A percentile compares a stretch with the other conserved stretches of the same genome.
Conservation (phyloP, 805 yeast species). For the Candida nanaspora region DNA sequence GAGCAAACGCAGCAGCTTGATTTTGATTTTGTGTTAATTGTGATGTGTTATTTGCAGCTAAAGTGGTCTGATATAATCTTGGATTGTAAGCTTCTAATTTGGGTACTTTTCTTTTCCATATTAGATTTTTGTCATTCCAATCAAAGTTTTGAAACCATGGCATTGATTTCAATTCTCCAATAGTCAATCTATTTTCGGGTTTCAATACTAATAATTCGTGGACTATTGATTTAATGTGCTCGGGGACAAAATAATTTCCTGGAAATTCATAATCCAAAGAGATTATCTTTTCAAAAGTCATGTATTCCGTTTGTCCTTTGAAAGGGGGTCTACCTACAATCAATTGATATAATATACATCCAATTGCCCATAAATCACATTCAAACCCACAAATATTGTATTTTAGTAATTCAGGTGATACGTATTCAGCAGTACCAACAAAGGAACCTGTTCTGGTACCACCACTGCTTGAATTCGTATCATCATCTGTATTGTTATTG, state of each 20-base stretch:
- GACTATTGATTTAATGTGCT: conserved; percentile 57
- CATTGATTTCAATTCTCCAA: conserved; percentile 54
- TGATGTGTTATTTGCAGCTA: no score
- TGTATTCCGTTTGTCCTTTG: conserved; percentile 77
- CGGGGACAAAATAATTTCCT: conserved; percentile 49
- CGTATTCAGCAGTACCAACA: conserved; percentile 97
- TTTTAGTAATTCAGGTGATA: conserved; percentile 81
- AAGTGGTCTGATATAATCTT: conserved; percentile 16
- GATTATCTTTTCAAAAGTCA: conserved; percentile 85
- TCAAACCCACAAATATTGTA: conserved; percentile 76
- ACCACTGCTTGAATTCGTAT: conserved; percentile 23
- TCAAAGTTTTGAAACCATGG: conserved; percentile 63
- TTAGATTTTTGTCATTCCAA: conserved; percentile 55
- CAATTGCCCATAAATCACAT: conserved; percentile 91
- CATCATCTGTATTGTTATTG: conserved; percentile 4
- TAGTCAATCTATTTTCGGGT: conserved; percentile 57
- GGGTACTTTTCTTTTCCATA: conserved; percentile 70
- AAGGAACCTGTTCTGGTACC: conserved; percentile 58
- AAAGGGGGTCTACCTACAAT: conserved; percentile 84
- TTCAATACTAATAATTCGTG: conserved; percentile 60
- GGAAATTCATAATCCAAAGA: conserved; percentile 68
- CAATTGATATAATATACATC: conserved; percentile 81
- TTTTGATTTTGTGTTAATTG: no score
- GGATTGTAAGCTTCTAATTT: conserved; percentile 59
- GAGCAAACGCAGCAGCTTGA: no score